phyloP scores from a whole-genome alignment of 1,284 basidiomycete genomes.

The Moniliella sp. region DNA sequence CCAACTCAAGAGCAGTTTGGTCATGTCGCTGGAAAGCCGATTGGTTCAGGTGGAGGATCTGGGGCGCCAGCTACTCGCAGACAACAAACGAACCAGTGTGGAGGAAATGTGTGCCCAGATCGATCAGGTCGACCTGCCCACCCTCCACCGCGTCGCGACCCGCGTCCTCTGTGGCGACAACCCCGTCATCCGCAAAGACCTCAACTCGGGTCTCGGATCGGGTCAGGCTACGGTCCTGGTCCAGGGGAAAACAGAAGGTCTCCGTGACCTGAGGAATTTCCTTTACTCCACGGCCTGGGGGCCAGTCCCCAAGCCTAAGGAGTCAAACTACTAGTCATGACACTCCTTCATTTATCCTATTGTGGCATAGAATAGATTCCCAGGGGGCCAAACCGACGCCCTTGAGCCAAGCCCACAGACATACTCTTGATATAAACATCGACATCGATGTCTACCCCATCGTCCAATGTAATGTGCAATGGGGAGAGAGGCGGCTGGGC shows the following conservation, averaged over 20 bases:
- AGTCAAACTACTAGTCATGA: too few species aligned
- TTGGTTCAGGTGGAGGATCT: slow-evolving; percentile 48
- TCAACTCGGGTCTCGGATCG: slow-evolving; percentile 7
- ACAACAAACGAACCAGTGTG: slow-evolving; percentile 62
- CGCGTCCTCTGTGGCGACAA: slow-evolving; percentile 41
- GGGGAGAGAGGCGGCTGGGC: too few species aligned
- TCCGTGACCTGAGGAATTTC: slow-evolving; percentile 18
- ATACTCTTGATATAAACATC: too few species aligned
- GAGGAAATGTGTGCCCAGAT: slow-evolving; percentile 80
- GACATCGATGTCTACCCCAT: too few species aligned
- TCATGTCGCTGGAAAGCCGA: slow-evolving; percentile 85
- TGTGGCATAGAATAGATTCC: too few species aligned
- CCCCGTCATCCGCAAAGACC: not conserved
- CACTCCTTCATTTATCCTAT: too few species aligned
- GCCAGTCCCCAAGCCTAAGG: too few species aligned
- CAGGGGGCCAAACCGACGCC: too few species aligned
- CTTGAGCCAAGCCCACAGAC: too few species aligned
- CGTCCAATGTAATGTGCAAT: too few species aligned
- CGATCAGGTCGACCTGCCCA: slow-evolving; percentile 53
- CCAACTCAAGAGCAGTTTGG: slow-evolving; percentile 74
- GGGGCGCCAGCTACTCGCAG: slow-evolving; percentile 61
- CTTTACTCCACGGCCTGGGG: slow-evolving; percentile 17
- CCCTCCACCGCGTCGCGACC: slow-evolving; percentile 51
- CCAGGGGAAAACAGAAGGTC: slow-evolving; percentile 18
- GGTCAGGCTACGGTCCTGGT: slow-evolving; percentile 23